Evolutionary conservation across 495 filamentous ascomycete genomes (phyloP), one percentile per base, ranked within the genome.

Genomic region (Lasiosphaeriaceae sp.): DNA sequence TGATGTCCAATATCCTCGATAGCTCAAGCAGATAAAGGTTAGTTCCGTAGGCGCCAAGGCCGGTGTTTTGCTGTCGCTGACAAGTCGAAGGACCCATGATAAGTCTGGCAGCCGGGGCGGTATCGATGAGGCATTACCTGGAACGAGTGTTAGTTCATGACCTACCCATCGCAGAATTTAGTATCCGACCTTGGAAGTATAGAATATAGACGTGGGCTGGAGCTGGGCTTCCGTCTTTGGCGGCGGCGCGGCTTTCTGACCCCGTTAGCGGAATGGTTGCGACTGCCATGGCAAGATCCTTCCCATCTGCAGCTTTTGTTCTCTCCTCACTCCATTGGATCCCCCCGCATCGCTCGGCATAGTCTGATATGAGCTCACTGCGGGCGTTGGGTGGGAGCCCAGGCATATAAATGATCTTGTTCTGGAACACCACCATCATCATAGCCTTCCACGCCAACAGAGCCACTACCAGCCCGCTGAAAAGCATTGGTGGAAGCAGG

Each of bases 391-490:
- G 86, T 11, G 87, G 88, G 8, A 90, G 59, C 31, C 83, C 84
- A 0, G 89, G 86, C 72, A 91, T 89, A 70, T 92, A 92, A 47
- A 93, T 84, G 56, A 94, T 90, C 57, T 90, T 89, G 64, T 92
- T 89, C 69, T 92, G 90, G 65, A 93, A 86, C 5, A 86, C 60
- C 19, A 93, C 77, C 71, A 92, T 83, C 87, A 91, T 89, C 52
- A 86, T 66, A 60, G 88, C 92, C 73, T 94, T 92, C 80, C 86
- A 92, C 0, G 79, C 78, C 86, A 87, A 92, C 11, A 92, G 76
- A 5, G 78, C 73, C 9, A 90, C 56, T 2, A 89, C 68, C 12
- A 95, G 73, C 9, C 87, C 86, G 8, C 73, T 62, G 63, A 90
- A 92, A 47, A 90, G 75, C 5, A 76, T 65, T 0, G 90, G 90